Conservation (phyloP, 768 basidiomycete species). For the Boletus eberwhitei region DNA sequence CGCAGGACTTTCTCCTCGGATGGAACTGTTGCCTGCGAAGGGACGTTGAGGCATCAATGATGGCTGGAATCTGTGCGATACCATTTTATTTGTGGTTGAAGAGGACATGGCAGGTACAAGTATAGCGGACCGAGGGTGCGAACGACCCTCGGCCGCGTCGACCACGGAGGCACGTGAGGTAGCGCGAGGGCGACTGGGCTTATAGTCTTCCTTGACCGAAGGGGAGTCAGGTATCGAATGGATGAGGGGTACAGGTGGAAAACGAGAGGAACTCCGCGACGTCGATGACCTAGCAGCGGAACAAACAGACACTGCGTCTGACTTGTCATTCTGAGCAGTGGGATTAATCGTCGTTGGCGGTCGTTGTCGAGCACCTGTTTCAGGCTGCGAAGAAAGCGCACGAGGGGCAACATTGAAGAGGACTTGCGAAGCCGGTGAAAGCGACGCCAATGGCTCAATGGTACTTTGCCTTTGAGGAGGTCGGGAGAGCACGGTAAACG, state of each 20-base stretch:
- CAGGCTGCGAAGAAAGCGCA: conserved; percentile 10
- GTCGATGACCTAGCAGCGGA: conserved; percentile 22
- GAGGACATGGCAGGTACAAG: conserved; percentile 10
- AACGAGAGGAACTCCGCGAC: conserved; percentile 24
- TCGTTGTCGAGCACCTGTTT: conserved; percentile 13
- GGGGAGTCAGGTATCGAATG: conserved; percentile 32
- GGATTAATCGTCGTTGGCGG: conserved; percentile 6
- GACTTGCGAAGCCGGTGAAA: conserved; percentile 10
- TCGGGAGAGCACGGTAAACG: conserved; percentile 62
- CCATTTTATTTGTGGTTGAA: conserved; percentile 18
- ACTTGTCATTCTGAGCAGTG: conserved; percentile 22
- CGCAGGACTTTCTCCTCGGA: conserved; percentile 63
- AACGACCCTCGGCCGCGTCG: conserved; percentile 10
- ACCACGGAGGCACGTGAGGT: conserved; percentile 7
- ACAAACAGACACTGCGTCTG: conserved; percentile 24
- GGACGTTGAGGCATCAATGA: conserved; percentile 45
- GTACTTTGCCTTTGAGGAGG: conserved; percentile 40
- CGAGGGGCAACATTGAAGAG: background rate
- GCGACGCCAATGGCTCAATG: conserved; percentile 10
- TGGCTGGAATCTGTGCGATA: conserved; percentile 24
- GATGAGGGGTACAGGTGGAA: conserved; percentile 31
- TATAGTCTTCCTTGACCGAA: conserved; percentile 26
- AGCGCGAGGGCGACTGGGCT: conserved; percentile 10
- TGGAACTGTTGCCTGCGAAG: conserved; percentile 43
- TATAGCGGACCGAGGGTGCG: conserved; percentile 9